phyloP scores from a whole-genome alignment of 176 grass and related monocot species.

The Alopecurus myosuroides region DNA sequence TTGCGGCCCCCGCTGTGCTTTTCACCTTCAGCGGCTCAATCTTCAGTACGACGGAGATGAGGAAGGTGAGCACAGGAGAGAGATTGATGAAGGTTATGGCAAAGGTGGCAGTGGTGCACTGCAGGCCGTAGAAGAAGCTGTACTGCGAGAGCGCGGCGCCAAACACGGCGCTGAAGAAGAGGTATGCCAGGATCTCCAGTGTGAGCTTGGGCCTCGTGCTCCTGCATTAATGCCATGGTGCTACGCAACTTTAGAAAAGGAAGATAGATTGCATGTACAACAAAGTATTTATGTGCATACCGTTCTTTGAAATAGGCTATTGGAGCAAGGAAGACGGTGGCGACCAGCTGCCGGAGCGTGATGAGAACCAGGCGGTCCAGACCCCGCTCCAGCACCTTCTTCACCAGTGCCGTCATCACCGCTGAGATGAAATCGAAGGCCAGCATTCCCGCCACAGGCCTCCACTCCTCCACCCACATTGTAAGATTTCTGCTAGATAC shows the following conservation, averaged over 20 bases:
- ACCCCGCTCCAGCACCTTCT: constrained; percentile 60
- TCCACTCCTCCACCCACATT: constrained; percentile 35
- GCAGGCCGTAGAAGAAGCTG: constrained; percentile 63
- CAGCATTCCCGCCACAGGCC: constrained; percentile 47
- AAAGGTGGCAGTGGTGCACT: constrained; percentile 70
- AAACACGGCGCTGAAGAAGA: constrained; percentile 70
- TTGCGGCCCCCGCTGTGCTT: constrained; percentile 48
- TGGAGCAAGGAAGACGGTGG: constrained; percentile 61
- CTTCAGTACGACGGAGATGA: constrained; percentile 50
- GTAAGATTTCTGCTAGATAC: background rate
- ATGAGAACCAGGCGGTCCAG: constrained; percentile 59
- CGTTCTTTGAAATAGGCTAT: constrained; percentile 76
- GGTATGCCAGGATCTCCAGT: constrained; percentile 52
- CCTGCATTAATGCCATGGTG: constrained; percentile 22
- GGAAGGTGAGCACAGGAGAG: constrained; percentile 77
- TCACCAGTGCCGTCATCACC: constrained; percentile 63
- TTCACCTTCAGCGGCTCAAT: constrained; percentile 61
- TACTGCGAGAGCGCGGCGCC: constrained; percentile 72
- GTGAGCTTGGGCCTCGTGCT: constrained; percentile 80
- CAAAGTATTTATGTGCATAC: too few species aligned
- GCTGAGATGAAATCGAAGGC: constrained; percentile 41
- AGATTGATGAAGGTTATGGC: constrained; percentile 79
- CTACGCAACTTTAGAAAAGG: background rate
- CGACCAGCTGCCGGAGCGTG: constrained; percentile 64
- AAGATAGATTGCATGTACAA: background rate